These are phyloP conservation scores for Fagopyrum esculentum DNA, from an alignment of 148 eudicot genomes.

Conservation along the genomic window DNA sequence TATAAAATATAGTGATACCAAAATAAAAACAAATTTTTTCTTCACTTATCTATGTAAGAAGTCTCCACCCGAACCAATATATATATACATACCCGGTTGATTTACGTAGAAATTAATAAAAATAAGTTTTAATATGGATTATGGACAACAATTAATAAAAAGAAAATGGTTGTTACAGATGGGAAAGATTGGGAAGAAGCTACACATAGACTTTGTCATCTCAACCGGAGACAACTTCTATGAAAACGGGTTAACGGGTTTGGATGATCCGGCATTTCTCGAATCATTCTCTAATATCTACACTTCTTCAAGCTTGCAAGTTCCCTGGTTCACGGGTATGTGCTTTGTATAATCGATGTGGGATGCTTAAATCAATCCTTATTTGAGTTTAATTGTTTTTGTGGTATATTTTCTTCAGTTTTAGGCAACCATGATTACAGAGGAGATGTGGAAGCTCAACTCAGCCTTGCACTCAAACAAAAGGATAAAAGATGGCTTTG, in stretches of 20 bases:
- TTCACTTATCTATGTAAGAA: too few species aligned
- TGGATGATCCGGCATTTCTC: constrained; percentile 52
- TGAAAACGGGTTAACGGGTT: constrained; percentile 50
- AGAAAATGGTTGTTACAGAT: constrained; percentile 30
- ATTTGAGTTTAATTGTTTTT: neutral
- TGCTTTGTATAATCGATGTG: neutral
- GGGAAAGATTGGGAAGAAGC: constrained; percentile 56
- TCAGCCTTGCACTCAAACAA: constrained; percentile 42
- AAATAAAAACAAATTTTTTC: too few species aligned
- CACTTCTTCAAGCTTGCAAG: constrained; percentile 62
- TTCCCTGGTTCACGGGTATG: constrained; percentile 66
- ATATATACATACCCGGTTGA: too few species aligned
- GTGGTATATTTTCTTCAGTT: constrained; percentile 28
- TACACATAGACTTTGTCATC: constrained; percentile 54
- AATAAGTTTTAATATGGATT: too few species aligned
- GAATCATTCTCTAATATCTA: constrained; percentile 61
- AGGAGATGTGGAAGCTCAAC: constrained; percentile 67
- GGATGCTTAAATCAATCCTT: neutral
- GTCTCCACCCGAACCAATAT: too few species aligned
- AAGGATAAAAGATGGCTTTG: constrained; percentile 67
- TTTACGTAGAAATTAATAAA: too few species aligned
- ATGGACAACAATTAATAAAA: neutral
- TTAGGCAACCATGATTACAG: constrained; percentile 83
- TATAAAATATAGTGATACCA: too few species aligned
- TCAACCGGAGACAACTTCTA: constrained; percentile 91